These are phyloP conservation scores for Kokia cookei DNA, from an alignment of 441 rosid genomes.

Conservation along the genomic window DNA sequence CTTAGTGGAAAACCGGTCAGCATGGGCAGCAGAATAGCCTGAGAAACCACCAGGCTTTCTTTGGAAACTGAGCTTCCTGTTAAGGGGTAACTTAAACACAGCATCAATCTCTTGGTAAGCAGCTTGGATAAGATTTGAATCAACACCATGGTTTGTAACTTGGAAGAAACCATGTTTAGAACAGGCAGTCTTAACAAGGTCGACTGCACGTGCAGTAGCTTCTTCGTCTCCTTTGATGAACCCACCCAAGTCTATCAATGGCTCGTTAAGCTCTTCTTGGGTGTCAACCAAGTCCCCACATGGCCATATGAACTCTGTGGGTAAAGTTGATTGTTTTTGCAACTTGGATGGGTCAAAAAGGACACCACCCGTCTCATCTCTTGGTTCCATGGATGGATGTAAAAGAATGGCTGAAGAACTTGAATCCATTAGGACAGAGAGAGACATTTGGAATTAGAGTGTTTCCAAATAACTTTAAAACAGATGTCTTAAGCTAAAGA, in stretches of 20 bases:
- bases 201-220: slow-evolving; percentile 30
- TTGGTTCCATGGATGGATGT: slow-evolving; percentile 19
- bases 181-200: slow-evolving; percentile 46
- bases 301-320: slow-evolving; percentile 64
- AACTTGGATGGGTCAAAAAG: slow-evolving; percentile 22
- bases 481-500: neutral
- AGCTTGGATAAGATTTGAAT: slow-evolving; percentile 30
- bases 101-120: slow-evolving; percentile 38
- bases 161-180: slow-evolving; percentile 63
- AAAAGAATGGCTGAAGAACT: slow-evolving; percentile 29
- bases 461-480: neutral
- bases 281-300: slow-evolving; percentile 31
- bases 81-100: slow-evolving; percentile 47
- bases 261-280: slow-evolving; percentile 50
- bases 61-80: slow-evolving; percentile 34
- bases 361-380: neutral
- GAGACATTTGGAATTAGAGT: neutral
- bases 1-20: slow-evolving; percentile 54
- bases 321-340: slow-evolving; percentile 31
- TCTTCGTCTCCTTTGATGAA: slow-evolving; percentile 30
- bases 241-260: slow-evolving; percentile 52
- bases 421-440: slow-evolving; percentile 28
- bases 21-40: slow-evolving; percentile 65
- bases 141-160: slow-evolving; percentile 62
- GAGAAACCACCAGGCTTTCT: slow-evolving; percentile 30